Percentiles rank a stretch among this genome's conserved stretches.
Evolutionary conservation across 805 yeast genomes (phyloP).

Genomic region (Saturnispora besseyi): DNA sequence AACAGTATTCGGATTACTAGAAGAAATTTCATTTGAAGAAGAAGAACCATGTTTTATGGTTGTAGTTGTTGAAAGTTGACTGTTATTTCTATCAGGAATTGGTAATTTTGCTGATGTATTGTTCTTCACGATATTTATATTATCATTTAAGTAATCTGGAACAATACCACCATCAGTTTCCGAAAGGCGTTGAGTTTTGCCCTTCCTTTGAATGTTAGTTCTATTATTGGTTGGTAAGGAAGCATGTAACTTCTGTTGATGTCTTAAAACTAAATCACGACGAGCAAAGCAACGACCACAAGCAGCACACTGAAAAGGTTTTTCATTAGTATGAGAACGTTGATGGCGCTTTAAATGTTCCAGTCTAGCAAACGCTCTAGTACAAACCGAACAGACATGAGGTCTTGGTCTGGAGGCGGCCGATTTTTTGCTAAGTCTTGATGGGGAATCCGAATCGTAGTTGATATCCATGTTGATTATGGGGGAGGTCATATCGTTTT

Average conservation of each 20-base stretch:
- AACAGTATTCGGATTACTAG: neutral
- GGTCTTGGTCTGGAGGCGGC: conserved; percentile 78
- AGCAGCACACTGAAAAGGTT: conserved; percentile 92
- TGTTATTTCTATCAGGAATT: conserved; percentile 12
- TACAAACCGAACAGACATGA: conserved; percentile 80
- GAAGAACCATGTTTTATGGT: neutral
- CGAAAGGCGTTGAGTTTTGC: conserved; percentile 13
- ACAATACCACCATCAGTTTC: conserved; percentile 27
- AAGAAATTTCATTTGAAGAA: neutral
- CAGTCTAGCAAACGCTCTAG: conserved; percentile 89
- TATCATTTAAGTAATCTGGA: conserved; percentile 34
- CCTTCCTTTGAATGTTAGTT: conserved; percentile 28
- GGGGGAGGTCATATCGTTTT: neutral
- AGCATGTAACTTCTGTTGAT: conserved; percentile 87
- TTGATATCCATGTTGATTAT: neutral
- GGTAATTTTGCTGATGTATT: conserved; percentile 47
- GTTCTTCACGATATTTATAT: conserved; percentile 43
- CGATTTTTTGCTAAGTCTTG: neutral
- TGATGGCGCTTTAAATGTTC: conserved; percentile 94
- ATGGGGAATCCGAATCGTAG: neutral
- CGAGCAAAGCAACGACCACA: conserved; percentile 96
- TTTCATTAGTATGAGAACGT: conserved; percentile 89
- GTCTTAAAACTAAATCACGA: conserved; percentile 78
- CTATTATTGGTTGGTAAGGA: conserved; percentile 34
- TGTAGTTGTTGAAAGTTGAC: neutral